Evolutionary conservation across 306 rosid species (phyloP), one percentile per base, ranked within the genome.

Genomic region (Rosa chinensis): DNA sequence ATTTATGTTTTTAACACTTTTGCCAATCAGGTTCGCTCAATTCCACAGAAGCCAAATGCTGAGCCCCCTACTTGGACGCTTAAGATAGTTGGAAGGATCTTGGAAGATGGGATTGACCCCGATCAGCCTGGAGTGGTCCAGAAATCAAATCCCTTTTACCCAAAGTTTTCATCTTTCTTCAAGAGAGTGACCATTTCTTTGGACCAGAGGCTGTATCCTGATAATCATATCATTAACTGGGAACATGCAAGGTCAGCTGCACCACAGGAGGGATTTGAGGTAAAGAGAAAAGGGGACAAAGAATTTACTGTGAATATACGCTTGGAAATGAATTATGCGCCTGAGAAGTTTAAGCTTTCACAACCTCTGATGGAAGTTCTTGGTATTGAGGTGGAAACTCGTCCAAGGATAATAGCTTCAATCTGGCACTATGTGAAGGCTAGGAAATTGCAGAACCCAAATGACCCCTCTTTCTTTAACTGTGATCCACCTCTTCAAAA

Each of bases 361-460:
- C 94, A 89, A 13, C 90, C 92, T 5, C 87, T 96, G 86, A 88
- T 89, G 83, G 99, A 96, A 79, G 98, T 96, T 89, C 98, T 96
- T 82, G 99, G 98, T 82, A 90, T 96, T 84, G 99, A 96, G 85
- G 98, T 96, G 82, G 99, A 96, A 81, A 90, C 99, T 76, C 98
- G 98, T 52, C 98, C 99, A 0, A 89, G 99, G 85, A 90, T 96
- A 75, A 88, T 96, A 77, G 94, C 97, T 78, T 97, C 99, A 2
- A 91, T 96, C 76, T 96, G 99, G 99, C 98, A 96, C 86, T 96
- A 96, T 87, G 99, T 96, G 78, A 96, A 96, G 90, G 99, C 99
- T 76, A 87, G 99, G 84, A 96, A 93, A 76, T 85, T 96, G 87
- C 99, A 96, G 85, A 90, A 85, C 88, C 94, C 91, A 32, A 85